Evolutionary conservation across 163 green algal species (phyloP).

Genomic region (Smithsoniella earleae): DNA sequence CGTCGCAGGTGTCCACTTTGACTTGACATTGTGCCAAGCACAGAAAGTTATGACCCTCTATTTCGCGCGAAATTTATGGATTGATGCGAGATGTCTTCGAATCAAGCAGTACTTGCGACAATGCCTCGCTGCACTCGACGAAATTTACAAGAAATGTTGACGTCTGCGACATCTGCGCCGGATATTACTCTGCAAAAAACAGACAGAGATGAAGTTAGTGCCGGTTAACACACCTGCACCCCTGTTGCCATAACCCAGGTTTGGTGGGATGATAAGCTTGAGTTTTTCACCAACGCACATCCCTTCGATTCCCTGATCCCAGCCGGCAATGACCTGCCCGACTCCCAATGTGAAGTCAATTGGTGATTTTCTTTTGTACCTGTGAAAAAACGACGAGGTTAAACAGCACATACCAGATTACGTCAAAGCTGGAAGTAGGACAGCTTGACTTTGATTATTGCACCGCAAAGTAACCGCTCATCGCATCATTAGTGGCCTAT

Average conservation of each 20-base stretch:
- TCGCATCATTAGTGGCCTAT: too few relatives aligned
- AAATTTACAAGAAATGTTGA: too few relatives aligned
- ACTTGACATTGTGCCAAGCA: neutral
- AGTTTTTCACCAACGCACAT: constrained; percentile 57
- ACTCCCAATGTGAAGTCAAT: constrained; percentile 63
- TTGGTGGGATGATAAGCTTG: constrained; percentile 62
- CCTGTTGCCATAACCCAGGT: constrained; percentile 62
- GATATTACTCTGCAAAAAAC: neutral
- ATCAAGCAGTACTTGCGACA: too few relatives aligned
- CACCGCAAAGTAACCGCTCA: too few relatives aligned
- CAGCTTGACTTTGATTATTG: too few relatives aligned
- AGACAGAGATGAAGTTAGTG: neutral
- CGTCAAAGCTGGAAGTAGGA: neutral
- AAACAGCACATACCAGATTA: too few relatives aligned
- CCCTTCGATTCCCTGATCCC: constrained; percentile 61
- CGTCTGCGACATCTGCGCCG: too few relatives aligned
- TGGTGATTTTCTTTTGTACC: constrained; percentile 49
- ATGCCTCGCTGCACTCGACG: too few relatives aligned
- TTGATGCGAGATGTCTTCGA: neutral
- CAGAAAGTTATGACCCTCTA: neutral
- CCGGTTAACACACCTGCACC: too few relatives aligned
- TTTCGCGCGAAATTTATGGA: neutral
- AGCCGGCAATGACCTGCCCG: constrained; percentile 60
- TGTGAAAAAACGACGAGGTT: too few relatives aligned
- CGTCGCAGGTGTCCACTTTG: neutral